Evolutionary conservation across 2,329 filamentous ascomycete genomes (phyloP).

Genomic region (Immersiporthe knoxdaviesiana): DNA sequence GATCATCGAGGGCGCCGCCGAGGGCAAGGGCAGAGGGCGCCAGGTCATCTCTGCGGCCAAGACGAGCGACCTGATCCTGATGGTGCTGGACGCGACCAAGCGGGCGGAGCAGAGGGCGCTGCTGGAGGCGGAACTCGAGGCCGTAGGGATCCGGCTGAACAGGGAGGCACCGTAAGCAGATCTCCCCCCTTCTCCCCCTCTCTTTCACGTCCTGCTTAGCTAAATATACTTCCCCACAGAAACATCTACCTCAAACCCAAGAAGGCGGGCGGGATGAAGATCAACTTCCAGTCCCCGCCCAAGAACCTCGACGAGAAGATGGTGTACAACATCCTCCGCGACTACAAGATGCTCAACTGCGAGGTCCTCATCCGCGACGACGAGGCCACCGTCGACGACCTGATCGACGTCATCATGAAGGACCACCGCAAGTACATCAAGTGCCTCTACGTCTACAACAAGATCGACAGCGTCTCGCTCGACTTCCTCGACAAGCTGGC

Average conservation of each 20-base stretch:
- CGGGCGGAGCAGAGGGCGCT: constrained; percentile 88
- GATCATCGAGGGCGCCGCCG: constrained; percentile 95
- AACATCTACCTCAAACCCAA: constrained; percentile 98
- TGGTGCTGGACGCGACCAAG: constrained; percentile 97
- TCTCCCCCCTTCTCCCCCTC: background rate
- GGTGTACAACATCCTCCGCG: constrained; percentile 94
- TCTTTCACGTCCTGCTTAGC: too few species aligned
- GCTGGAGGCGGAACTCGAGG: constrained; percentile 89
- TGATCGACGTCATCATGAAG: constrained; percentile 99
- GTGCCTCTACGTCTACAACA: constrained; percentile 98
- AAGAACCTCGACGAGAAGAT: constrained; percentile 97
- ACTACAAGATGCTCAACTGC: constrained; percentile 98
- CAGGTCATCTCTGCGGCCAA: constrained; percentile 98
- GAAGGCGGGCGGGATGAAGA: constrained; percentile 97
- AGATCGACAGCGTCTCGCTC: constrained; percentile 92
- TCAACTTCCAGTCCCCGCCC: constrained; percentile 87
- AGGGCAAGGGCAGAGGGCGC: constrained; percentile 92
- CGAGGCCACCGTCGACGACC: constrained; percentile 92
- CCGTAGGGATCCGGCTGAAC: constrained; percentile 93
- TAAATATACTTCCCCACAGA: constrained; percentile 45
- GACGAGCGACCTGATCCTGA: constrained; percentile 95
- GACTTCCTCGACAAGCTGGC: constrained; percentile 93
- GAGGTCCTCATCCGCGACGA: constrained; percentile 96
- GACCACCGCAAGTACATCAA: constrained; percentile 97
- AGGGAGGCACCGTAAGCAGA: constrained; percentile 77